Conservation (phyloP, 148 eudicot species). For the Fallopia convolvulus region DNA sequence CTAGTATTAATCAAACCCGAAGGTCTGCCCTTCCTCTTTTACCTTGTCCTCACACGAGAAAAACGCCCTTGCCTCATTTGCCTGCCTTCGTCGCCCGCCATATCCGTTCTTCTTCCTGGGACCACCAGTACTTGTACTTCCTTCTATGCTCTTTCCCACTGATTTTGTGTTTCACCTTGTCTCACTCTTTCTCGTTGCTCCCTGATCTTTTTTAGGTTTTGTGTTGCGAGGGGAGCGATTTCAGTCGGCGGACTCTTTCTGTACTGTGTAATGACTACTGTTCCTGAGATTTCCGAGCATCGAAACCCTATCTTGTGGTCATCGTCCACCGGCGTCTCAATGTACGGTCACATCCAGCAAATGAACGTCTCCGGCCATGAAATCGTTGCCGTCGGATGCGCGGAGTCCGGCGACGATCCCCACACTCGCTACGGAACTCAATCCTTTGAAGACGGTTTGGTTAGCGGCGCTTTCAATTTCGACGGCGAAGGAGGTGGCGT, state of each 20-base stretch:
- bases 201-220: not conserved
- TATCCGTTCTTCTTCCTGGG: not conserved
- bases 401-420: conserved; percentile 42
- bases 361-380: conserved; percentile 26
- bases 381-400: conserved; percentile 27
- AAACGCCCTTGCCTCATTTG: not conserved
- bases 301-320: conserved; percentile 20
- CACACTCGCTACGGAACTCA: conserved; percentile 23
- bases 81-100: not conserved
- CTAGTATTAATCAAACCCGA: not conserved
- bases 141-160: not conserved
- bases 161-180: not conserved
- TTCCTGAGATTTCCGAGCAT: conserved; percentile 6
- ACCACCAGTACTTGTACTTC: not conserved
- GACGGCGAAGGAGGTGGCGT: conserved; percentile 23
- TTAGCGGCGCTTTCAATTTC: conserved; percentile 18
- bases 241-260: not conserved
- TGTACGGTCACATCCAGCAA: conserved; percentile 26
- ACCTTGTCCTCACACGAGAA: not conserved
- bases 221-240: not conserved
- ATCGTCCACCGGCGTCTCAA: conserved; percentile 11
- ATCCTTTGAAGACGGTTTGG: conserved; percentile 16
- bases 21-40: not conserved
- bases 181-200: not conserved
- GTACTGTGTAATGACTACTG: not conserved